Base-by-base conservation (phyloP, 169 alveolate genomes). In the Cryptosporidium ryanae region DNA sequence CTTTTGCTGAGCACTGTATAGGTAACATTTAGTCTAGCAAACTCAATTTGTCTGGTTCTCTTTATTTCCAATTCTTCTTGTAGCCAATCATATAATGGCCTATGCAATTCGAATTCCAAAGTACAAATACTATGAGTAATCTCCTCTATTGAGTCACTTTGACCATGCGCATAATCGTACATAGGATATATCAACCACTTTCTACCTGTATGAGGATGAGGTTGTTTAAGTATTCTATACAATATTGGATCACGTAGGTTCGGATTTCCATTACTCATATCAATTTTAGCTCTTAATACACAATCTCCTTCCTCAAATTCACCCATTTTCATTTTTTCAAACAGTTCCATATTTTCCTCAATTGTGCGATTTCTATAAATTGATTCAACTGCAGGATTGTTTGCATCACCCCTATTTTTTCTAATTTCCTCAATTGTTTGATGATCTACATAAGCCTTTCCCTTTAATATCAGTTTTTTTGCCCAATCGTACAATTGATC, bases 81-180 rank as follows among this genome's bases (percentile, higher is more conserved):
- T 48, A 98, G 94, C 99, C 99, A 98, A 91, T 97, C 99, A 92
- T 98, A 98, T 38, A 98, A 94, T 29, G 98, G 99, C 55, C 99
- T 93, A 91, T 99, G 98, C 64, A 96, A 95, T 90, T 98, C 99
- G 84, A 98, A 98, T 92, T 98, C 99, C 68, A 98, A 89, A 0
- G 99, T 98, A 90, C 99, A 98, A 64, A 98, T 95, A 54, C 99
- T 97, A 92, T 98, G 99, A 38, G 99, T 97, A 59, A 98, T 97
- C 66, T 94, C 92, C 92, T 98, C 99, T 34, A 98, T 92, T 15
- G 99, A 96, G 84, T 98, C 99, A 52, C 96, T 95, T 82, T 98
- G 97, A 32, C 99, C 99, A 82, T 98, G 99, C 8, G 99, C 99
- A 90, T 95, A 97, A 93, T 98, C 99, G 93, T 98, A 98, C 93